phyloP scores from a whole-genome alignment of 768 basidiomycete species.

The Xerocomellus chrysenteron region DNA sequence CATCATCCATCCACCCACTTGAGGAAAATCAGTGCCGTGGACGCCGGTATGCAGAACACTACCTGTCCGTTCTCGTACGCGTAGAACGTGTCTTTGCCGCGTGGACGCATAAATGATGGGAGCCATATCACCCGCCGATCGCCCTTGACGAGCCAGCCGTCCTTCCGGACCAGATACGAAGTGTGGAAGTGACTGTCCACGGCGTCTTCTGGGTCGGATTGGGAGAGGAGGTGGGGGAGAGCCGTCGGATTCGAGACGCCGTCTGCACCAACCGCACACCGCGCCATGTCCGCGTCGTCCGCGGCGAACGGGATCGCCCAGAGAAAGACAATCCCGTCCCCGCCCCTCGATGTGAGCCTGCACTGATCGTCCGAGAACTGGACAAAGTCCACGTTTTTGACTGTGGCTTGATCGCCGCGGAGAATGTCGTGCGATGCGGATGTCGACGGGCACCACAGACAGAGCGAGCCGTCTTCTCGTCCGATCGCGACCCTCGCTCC shows the following conservation, averaged over 20 bases:
- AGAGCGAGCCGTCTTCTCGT: constrained; percentile 18
- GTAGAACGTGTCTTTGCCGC: constrained; percentile 2
- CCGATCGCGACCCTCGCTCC: constrained; percentile 12
- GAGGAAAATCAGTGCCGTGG: neutral
- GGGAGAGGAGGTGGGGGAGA: constrained; percentile 6
- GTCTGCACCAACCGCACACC: neutral
- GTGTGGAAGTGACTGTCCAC: constrained; percentile 5
- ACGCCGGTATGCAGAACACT: neutral
- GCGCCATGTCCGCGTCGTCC: neutral
- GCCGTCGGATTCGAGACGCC: neutral
- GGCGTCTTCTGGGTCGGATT: constrained; percentile 7
- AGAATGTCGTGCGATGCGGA: constrained; percentile 11
- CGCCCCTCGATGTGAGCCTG: constrained; percentile 9
- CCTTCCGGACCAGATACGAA: constrained; percentile 16
- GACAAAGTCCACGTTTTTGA: constrained; percentile 4
- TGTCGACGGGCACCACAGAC: constrained; percentile 16
- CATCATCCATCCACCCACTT: neutral
- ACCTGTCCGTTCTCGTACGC: constrained; percentile 11
- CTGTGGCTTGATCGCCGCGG: neutral
- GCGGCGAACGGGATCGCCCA: constrained; percentile 8
- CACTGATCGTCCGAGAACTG: constrained; percentile 10
- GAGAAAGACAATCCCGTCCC: constrained; percentile 6
- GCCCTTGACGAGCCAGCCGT: constrained; percentile 21
- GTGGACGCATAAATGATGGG: neutral
- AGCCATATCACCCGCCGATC: constrained; percentile 19